phyloP scores from a whole-genome alignment of 371 early-diverging fungal genomes.

The Mortierella sp. region DNA sequence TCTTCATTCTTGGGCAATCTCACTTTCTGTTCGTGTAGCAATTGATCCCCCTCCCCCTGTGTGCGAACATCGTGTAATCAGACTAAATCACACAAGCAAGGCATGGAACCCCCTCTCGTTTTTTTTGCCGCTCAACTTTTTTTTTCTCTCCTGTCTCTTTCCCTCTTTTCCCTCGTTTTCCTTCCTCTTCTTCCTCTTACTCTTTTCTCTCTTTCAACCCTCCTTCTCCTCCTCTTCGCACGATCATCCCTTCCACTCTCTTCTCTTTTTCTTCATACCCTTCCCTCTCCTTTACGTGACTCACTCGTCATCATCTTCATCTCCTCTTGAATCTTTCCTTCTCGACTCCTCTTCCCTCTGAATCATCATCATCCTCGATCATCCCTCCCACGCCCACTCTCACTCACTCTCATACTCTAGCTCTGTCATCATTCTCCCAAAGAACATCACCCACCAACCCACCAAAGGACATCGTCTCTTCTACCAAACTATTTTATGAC shows the following conservation, averaged over 20 bases:
- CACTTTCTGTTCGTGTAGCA: not conserved
- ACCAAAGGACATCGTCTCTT: not conserved
- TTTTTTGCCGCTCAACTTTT: conserved; percentile 5
- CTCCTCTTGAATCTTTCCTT: not conserved
- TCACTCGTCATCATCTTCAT: not conserved
- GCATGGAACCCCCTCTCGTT: not conserved
- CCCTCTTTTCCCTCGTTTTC: not conserved
- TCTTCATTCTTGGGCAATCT: not conserved
- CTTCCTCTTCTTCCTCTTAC: not conserved
- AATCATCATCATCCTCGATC: not conserved
- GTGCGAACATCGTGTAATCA: no score
- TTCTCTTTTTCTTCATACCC: not conserved
- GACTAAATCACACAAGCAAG: not conserved
- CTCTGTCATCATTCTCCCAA: not conserved
- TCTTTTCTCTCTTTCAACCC: not conserved
- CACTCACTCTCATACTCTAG: not conserved
- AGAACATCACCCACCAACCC: not conserved
- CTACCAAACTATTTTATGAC: not conserved
- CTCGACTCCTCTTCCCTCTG: not conserved
- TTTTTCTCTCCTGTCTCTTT: not conserved
- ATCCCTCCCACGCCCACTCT: not conserved
- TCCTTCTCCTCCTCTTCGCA: not conserved
- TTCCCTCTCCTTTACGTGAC: not conserved
- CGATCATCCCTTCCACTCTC: not conserved
- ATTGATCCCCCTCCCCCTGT: not conserved